A percentile compares a stretch with the other conserved stretches of the same genome.
Conservation (phyloP, 225 moss, liverwort and hornwort genomes). For the Straminergon stramineum region DNA sequence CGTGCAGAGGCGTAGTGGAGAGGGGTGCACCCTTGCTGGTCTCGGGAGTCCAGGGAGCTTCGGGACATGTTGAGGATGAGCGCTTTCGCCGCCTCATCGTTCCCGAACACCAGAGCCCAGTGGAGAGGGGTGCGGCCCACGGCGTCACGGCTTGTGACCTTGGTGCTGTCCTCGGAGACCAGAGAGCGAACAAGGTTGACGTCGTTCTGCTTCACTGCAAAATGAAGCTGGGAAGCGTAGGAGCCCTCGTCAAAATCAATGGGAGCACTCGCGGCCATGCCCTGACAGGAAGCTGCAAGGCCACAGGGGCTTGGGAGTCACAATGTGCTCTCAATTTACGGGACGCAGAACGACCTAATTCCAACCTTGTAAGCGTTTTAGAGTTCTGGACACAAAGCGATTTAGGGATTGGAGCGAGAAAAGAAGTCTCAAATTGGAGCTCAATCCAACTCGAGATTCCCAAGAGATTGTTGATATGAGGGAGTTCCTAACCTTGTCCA, state of each 20-base stretch:
- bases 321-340: neutral
- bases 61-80: constrained; percentile 49
- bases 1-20: constrained; percentile 63
- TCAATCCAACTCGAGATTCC: neutral
- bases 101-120: constrained; percentile 61
- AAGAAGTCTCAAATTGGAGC: neutral
- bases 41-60: constrained; percentile 24
- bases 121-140: constrained; percentile 64
- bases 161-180: constrained; percentile 19
- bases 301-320: neutral
- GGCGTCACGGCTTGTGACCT: constrained; percentile 27
- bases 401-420: neutral
- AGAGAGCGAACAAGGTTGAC: constrained; percentile 19
- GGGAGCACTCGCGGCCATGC: neutral
- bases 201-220: constrained; percentile 64
- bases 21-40: constrained; percentile 62
- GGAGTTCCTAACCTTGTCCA: neutral
- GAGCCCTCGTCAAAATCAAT: constrained; percentile 4
- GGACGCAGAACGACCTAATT: neutral
- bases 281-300: neutral
- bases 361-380: neutral
- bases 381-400: neutral
- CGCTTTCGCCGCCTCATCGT: constrained; percentile 29
- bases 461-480: neutral
- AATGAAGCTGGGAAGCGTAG: constrained; percentile 55